Base-by-base conservation (phyloP, 306 rosid species). In the Glycine tomentella region DNA sequence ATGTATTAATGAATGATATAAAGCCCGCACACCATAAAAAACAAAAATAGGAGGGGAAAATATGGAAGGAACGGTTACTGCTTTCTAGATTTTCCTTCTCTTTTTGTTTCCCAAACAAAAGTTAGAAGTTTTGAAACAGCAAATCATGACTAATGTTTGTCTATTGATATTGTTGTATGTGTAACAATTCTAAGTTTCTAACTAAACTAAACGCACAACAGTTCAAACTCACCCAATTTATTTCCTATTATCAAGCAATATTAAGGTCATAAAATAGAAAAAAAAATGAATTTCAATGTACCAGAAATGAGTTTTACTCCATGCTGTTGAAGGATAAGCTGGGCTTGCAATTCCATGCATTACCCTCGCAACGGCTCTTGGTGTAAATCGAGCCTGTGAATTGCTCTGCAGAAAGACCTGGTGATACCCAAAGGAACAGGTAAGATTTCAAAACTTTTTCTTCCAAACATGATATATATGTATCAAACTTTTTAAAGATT, bases 301-400 rank as follows among this genome's bases (percentile, higher is more conserved):
- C 99, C 98, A 95, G 89, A 95, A 93, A 84, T 95, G 96, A 81
- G 99, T 91, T 87, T 77, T 91, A 70, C 89, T 90, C 99, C 99
- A 95, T 62, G 72, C 61, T 79, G 94, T 51, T 57, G 97, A 89
- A 77, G 99, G 88, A 84, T 95, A 95, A 45, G 98, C 88, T 57
- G 98, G 99, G 91, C 99, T 95, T 75, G 89, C 92, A 87, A 95
- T 87, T 83, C 97, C 99, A 65, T 95, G 99, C 97, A 93, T 90
- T 82, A 95, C 86, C 86, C 97, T 95, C 45, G 99, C 97, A 82
- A 89, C 62, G 36, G 99, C 97, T 90, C 99, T 88, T 71, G 99
- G 98, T 69, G 97, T 93, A 88, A 90, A 90, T 82, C 89, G 89
- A 52, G 88, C 92, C 76, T 90, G 97, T 53, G 96, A 89, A 78